These are phyloP conservation scores for Suillus alpinus DNA, from an alignment of 768 basidiomycete species.

Conservation along the genomic window DNA sequence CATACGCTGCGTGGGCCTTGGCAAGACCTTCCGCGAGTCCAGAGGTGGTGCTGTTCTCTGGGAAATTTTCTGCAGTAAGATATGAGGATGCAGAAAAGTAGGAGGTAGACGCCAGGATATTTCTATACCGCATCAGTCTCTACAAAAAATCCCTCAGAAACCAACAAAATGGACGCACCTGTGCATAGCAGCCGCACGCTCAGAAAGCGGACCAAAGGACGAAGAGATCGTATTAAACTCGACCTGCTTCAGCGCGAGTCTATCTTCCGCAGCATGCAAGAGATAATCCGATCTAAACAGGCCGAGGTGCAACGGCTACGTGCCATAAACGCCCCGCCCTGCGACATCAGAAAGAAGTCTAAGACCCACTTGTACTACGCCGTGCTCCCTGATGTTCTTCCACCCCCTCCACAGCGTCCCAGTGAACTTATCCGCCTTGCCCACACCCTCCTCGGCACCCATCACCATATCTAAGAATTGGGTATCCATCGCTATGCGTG, in stretches of 20 bases:
- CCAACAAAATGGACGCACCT: slow-evolving; percentile 43
- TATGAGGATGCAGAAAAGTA: slow-evolving; percentile 63
- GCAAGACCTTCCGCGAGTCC: slow-evolving; percentile 76
- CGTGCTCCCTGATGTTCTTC: slow-evolving; percentile 70
- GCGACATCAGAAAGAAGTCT: neutral
- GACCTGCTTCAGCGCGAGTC: slow-evolving; percentile 76
- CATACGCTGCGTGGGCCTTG: slow-evolving; percentile 75
- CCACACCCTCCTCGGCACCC: slow-evolving; percentile 75
- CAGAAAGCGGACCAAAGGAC: slow-evolving; percentile 82
- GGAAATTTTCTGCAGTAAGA: slow-evolving; percentile 57
- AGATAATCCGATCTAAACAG: slow-evolving; percentile 95
- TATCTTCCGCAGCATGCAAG: slow-evolving; percentile 53
- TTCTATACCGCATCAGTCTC: slow-evolving; percentile 39
- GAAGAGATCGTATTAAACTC: slow-evolving; percentile 98
- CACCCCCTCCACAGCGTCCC: slow-evolving; percentile 84
- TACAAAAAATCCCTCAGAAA: neutral
- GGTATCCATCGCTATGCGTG: slow-evolving; percentile 74
- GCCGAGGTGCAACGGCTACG: slow-evolving; percentile 79
- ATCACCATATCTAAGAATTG: slow-evolving; percentile 81
- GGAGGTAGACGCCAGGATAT: slow-evolving; percentile 59
- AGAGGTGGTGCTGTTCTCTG: slow-evolving; percentile 66
- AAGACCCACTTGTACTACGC: slow-evolving; percentile 49
- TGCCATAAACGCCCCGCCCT: slow-evolving; percentile 7
- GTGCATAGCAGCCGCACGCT: slow-evolving; percentile 69
- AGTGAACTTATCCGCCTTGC: slow-evolving; percentile 83